These are phyloP conservation scores for Hysterangium stoloniferum DNA, from an alignment of 768 basidiomycete species.

Conservation along the genomic window DNA sequence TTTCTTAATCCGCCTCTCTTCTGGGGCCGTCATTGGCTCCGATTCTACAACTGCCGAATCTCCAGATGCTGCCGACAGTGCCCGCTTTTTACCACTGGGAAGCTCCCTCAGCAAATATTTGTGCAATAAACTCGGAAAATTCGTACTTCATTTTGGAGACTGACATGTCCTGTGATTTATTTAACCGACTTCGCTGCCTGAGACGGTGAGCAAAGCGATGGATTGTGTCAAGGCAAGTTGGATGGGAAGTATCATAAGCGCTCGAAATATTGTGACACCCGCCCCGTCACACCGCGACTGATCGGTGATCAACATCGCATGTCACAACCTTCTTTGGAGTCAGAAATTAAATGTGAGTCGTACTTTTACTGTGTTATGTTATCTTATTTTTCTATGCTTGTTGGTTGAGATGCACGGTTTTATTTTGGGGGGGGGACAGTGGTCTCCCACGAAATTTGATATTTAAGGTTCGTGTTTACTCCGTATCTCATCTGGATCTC, in stretches of 20 bases:
- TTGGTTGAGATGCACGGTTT: no score
- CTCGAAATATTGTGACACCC: background rate
- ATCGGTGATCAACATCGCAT: no score
- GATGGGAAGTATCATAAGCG: background rate
- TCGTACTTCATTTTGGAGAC: background rate
- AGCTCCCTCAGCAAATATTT: background rate
- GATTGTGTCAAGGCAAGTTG: background rate
- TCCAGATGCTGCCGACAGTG: background rate
- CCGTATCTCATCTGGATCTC: no score
- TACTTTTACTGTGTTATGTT: no score
- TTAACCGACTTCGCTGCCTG: background rate
- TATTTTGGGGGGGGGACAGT: no score
- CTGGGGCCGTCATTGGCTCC: background rate
- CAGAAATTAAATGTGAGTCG: no score
- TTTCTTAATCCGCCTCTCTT: constrained; percentile 9
- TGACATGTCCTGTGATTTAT: background rate
- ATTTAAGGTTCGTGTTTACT: no score
- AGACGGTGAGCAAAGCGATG: constrained; percentile 1
- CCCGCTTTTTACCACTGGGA: constrained; percentile 9
- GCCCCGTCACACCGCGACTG: background rate
- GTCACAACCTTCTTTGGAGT: no score
- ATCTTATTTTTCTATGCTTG: no score
- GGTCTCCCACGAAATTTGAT: no score
- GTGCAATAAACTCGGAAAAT: background rate
- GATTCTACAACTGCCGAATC: background rate